Evolutionary conservation across 371 early-diverging fungal genomes (phyloP), one percentile per base, ranked within the genome.

Genomic region (Rhizopus microsporus): DNA sequence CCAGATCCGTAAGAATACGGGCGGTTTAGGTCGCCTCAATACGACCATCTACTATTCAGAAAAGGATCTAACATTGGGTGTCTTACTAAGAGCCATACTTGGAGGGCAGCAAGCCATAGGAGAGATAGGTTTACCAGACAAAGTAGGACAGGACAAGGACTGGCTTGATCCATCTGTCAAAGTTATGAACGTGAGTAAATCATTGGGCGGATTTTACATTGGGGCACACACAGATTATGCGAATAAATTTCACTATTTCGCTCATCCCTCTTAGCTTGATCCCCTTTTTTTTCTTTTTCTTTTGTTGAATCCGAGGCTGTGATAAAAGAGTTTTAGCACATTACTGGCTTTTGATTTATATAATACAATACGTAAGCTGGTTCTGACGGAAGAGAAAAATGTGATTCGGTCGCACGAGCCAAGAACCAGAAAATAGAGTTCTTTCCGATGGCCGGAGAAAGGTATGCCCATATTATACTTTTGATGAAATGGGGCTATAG

Each of bases 141-240:
- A 52, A 10, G 47, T 60, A 12, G 62, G 58, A 12, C 50, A 40
- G 9, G 54, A 60, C 3, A 53, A 51, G 16, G 43, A 62, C 5
- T 64, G 63, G 59, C 37, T 73, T 15, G 68, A 73, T 54, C 57
- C 69, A 3, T 62, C 62, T 9, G 75, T 78, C 9, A 45, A 23
- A n/a, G 30, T 60, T 2, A 49, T 78, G 5, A 72, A 78, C 55
- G 75, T 69, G 0, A 69, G 74, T 42, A 38, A 46, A 17, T 73
- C 71, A 0, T 51, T 78, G 29, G 78, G 78, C 17, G 73, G 75
- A 2, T 75, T 61, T 29, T 78, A 77, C 57, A 49, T 77, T 4
- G 69, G 72, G 7, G 69, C 78, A 29, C 78, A 78, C 48, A 75
- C 75, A 3, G 75, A 78, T 55, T 77, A 74, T 62, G 74, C 74